phyloP scores from a whole-genome alignment of 2,329 filamentous ascomycete genomes.

The Cladosporium cucumerinum region DNA sequence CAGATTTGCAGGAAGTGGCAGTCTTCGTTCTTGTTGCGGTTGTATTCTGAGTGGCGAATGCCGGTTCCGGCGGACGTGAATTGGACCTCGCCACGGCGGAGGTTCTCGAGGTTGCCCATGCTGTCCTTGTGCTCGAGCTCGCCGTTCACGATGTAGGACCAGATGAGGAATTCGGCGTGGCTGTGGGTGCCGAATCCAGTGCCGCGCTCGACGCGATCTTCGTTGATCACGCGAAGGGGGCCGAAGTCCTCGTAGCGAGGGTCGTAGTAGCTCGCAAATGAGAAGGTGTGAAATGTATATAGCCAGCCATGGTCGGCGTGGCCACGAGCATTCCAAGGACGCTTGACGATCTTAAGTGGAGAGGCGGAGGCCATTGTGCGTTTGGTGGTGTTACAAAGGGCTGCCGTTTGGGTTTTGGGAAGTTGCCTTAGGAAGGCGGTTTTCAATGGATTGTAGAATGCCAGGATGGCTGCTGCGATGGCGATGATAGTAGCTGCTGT shows the following conservation, averaged over 20 bases:
- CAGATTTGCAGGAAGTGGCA: conserved; percentile 89
- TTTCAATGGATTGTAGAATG: conserved; percentile 41
- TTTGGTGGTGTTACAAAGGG: conserved; percentile 18
- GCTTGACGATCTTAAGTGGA: conserved; percentile 63
- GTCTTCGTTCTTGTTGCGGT: conserved; percentile 66
- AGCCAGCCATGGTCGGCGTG: conserved; percentile 84
- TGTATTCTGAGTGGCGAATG: conserved; percentile 78
- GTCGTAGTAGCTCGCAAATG: conserved; percentile 70
- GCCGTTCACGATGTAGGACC: conserved; percentile 79
- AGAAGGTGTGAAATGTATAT: conserved; percentile 82
- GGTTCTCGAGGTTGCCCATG: conserved; percentile 68
- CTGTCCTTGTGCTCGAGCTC: conserved; percentile 85
- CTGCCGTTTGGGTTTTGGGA: conserved; percentile 27
- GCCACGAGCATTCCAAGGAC: conserved; percentile 68
- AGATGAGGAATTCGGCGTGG: conserved; percentile 86
- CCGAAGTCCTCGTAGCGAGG: conserved; percentile 68
- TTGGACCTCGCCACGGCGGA: conserved; percentile 79
- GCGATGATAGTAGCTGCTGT: conserved; percentile 31
- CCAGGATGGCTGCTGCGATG: conserved; percentile 44
- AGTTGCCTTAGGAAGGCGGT: conserved; percentile 36
- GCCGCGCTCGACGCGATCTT: conserved; percentile 73
- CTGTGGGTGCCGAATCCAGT: conserved; percentile 81
- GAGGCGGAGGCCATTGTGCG: conserved; percentile 39
- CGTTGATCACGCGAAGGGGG: conserved; percentile 78
- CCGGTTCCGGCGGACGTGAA: conserved; percentile 84